Evolutionary conservation across 768 basidiomycete genomes (phyloP).

Genomic region (Trametes elegans): DNA sequence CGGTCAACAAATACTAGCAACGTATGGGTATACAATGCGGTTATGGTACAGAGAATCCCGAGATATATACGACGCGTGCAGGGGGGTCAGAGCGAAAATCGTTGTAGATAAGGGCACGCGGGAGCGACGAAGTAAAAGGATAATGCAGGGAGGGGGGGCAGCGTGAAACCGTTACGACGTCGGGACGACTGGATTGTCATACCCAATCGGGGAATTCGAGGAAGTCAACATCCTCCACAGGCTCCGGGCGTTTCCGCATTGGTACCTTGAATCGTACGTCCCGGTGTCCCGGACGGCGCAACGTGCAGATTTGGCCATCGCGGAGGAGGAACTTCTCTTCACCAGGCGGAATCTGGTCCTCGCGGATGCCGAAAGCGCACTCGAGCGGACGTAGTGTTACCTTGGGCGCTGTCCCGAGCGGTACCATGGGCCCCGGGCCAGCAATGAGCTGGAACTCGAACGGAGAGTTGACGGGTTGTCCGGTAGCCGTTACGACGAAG

Average conservation of each 20-base stretch:
- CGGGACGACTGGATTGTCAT: too few species aligned
- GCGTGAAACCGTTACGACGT: too few species aligned
- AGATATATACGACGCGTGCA: too few species aligned
- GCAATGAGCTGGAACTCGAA: background rate
- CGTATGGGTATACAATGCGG: too few species aligned
- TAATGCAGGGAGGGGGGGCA: too few species aligned
- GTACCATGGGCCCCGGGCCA: background rate
- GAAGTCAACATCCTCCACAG: background rate
- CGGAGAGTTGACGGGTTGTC: background rate
- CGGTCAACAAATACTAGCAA: too few species aligned
- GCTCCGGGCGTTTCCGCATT: background rate
- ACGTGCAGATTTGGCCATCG: background rate
- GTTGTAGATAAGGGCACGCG: too few species aligned
- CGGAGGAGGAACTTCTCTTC: background rate
- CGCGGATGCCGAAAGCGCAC: background rate
- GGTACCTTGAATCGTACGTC: background rate
- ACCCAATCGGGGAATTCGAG: background rate
- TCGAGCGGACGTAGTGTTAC: background rate
- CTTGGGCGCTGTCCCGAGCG: background rate
- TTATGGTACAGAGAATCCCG: too few species aligned
- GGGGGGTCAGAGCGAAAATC: too few species aligned
- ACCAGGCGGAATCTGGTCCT: background rate
- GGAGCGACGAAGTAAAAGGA: too few species aligned
- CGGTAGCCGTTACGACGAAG: background rate
- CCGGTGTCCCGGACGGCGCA: background rate